Base-by-base conservation (phyloP, 345 rosid genomes). In the Barbarea vulgaris region DNA sequence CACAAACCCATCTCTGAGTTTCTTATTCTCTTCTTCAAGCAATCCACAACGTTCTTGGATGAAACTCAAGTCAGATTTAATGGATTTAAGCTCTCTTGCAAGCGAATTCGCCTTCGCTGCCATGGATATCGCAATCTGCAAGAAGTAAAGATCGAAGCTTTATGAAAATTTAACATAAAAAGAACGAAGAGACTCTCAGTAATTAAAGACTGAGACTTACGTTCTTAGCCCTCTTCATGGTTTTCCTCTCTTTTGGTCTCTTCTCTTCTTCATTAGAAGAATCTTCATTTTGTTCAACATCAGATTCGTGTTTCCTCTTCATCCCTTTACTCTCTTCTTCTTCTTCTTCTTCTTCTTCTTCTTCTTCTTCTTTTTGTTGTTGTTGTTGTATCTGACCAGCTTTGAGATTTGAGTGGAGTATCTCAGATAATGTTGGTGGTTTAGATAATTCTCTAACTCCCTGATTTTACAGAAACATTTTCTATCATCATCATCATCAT, bases 61-160 rank as follows among this genome's bases (percentile, higher is more conserved):
- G 70, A 87, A 92, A 70, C 84, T 81, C 67, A 96, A 31, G 69
- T 91, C 94, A 1, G 93, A 86, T 74, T 83, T 90, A 68, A 93
- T 77, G 8, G 88, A 83, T 68, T 86, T 87, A 42, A 93, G 83
- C 77, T 90, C 96, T 76, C 88, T 88, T 14, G 96, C 91, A 17
- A 96, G 84, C 0, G 99, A 78, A 76, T 86, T 85, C 7, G 98
- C 96, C 74, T 89, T 89, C 4, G 86, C 52, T 12, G 97, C 98
- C 97, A 96, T 86, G 7, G 97, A 88, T 70, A 85, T 68, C 11
- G 97, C 97, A 79, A 89, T 87, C 98, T 93, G 85, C 84, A 81
- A 55, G 27, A 48, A 7, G 5, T 1, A 55, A 66, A 24, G 10
- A 72, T 51, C n/a, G 37, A 69, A 39, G 65, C 37, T 75, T 75